A percentile compares a stretch with the other conserved stretches of the same genome.
phyloP scores from a whole-genome alignment of 495 filamentous ascomycete species.

The Delitschia confertaspora region DNA sequence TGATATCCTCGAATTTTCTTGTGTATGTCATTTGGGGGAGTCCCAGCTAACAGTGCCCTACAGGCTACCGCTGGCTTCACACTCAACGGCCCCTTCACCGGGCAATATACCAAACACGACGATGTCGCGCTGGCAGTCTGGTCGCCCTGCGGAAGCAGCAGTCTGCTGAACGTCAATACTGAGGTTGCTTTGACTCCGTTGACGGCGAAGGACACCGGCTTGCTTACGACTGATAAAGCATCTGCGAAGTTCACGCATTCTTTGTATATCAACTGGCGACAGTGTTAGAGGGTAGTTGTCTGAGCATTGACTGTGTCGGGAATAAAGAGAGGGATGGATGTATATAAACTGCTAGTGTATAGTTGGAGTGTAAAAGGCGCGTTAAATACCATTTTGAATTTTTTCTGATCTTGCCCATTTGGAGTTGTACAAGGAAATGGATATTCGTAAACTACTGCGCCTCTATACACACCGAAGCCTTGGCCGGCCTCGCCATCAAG shows the following conservation, averaged over 20 bases:
- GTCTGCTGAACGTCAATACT: constrained; percentile 30
- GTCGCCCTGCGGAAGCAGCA: constrained; percentile 26
- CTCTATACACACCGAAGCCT: no score
- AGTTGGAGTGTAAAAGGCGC: no score
- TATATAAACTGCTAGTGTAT: no score
- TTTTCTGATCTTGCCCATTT: no score
- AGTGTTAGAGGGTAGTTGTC: no score
- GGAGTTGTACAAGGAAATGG: no score
- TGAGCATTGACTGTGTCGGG: no score
- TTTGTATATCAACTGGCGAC: constrained; percentile 27
- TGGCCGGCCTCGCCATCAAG: no score
- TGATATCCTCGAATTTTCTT: not conserved
- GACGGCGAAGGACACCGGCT: constrained; percentile 19
- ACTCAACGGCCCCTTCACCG: constrained; percentile 17
- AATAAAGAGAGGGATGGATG: no score
- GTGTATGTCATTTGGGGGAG: no score
- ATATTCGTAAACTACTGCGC: no score
- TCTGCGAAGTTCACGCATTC: constrained; percentile 30
- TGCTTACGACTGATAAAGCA: constrained; percentile 32
- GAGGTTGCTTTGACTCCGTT: constrained; percentile 21
- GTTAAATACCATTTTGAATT: no score
- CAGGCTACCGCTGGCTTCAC: constrained; percentile 11
- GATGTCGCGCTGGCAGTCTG: constrained; percentile 21
- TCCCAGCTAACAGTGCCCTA: not conserved
- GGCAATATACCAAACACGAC: constrained; percentile 27